Percentiles rank a stretch among this genome's conserved stretches.
Evolutionary conservation across 345 rosid species (phyloP).

Genomic region (sweet orange (Citrus sinensis)): DNA sequence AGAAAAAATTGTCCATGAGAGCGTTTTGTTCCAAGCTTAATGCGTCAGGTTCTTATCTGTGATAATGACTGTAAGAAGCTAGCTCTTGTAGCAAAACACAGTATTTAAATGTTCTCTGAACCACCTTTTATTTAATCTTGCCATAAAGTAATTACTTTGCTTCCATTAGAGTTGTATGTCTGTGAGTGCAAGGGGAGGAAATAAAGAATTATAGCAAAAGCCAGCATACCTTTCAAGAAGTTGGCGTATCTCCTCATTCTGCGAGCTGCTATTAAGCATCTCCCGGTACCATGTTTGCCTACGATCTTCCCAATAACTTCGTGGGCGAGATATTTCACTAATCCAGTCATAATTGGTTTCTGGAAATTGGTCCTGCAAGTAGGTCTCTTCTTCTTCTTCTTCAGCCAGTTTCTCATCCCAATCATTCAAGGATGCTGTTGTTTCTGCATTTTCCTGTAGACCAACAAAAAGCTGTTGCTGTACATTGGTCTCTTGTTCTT

Average conservation of each 20-base stretch:
- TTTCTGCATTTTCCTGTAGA: conserved; percentile 20
- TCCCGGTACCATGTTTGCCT: conserved; percentile 73
- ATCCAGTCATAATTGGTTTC: conserved; percentile 55
- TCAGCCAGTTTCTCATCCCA: conserved; percentile 22
- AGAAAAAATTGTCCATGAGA: not conserved
- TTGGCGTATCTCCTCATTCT: conserved; percentile 57
- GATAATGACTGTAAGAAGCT: not conserved
- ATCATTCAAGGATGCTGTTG: conserved; percentile 20
- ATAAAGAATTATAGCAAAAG: not conserved
- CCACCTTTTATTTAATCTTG: not conserved
- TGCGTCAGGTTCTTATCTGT: not conserved
- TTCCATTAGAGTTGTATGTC: not conserved
- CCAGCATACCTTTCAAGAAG: conserved; percentile 64
- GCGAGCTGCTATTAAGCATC: conserved; percentile 47
- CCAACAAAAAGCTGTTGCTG: conserved; percentile 15
- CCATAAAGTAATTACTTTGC: not conserved
- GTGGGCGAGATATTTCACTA: conserved; percentile 71
- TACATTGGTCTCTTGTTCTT: conserved; percentile 17
- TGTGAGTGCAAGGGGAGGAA: not conserved
- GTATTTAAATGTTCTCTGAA: not conserved
- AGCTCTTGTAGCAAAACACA: not conserved
- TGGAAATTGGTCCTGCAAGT: conserved; percentile 7
- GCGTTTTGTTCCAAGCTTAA: not conserved
- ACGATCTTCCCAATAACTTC: conserved; percentile 82
- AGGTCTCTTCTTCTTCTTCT: conserved; percentile 10